Evolutionary conservation across 306 rosid species (phyloP).

Genomic region (Citrullus colocynthis): DNA sequence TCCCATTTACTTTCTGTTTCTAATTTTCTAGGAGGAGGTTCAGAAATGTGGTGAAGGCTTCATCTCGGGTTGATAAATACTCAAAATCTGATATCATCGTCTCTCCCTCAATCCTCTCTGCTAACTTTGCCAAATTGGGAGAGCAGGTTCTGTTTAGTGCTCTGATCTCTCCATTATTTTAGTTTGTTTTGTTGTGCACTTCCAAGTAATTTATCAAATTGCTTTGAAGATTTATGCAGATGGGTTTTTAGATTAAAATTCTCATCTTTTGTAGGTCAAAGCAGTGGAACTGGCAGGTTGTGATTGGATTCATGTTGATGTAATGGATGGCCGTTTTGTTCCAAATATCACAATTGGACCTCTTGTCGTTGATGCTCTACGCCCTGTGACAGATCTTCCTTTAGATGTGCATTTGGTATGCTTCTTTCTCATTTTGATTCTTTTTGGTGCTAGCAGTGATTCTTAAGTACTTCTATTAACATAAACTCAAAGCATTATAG

Average conservation of each 20-base stretch:
- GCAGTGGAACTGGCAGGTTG: constrained; percentile 99
- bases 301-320: constrained; percentile 99
- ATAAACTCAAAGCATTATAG: constrained; percentile 26
- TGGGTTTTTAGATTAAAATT: not conserved
- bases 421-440: constrained; percentile 10
- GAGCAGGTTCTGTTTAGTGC: constrained; percentile 56
- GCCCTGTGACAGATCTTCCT: constrained; percentile 98
- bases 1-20: constrained; percentile 9
- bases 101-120: constrained; percentile 94
- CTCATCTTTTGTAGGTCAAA: constrained; percentile 52
- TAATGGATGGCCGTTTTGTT: constrained; percentile 99
- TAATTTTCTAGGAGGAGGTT: constrained; percentile 44
- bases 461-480: not conserved
- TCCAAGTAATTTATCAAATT: not conserved
- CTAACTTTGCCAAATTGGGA: constrained; percentile 87
- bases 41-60: constrained; percentile 62
- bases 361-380: constrained; percentile 89
- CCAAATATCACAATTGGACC: constrained; percentile 99
- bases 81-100: constrained; percentile 81
- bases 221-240: not conserved
- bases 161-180: constrained; percentile 10
- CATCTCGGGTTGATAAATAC: constrained; percentile 82
- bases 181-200: not conserved
- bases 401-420: constrained; percentile 96
- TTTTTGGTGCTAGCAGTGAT: not conserved